phyloP scores from a whole-genome alignment of 129 eudicot species.

The Centella asiatica region DNA sequence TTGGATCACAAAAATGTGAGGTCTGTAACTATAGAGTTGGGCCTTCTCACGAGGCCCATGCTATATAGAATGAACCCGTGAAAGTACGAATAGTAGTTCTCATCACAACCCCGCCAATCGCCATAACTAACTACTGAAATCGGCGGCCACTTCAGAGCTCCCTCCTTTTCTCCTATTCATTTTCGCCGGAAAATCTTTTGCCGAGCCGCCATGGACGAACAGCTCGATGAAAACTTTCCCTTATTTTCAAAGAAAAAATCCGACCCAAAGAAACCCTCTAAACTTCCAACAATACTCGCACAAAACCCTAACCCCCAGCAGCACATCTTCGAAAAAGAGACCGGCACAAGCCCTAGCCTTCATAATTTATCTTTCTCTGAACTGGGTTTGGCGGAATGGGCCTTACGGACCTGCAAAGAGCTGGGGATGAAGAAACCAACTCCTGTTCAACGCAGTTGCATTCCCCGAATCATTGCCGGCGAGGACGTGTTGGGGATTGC shows the following conservation, averaged over 20 bases:
- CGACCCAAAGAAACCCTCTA: not conserved
- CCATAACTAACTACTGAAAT: not conserved
- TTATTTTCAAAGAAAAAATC: slow-evolving; percentile 33
- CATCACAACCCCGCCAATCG: not conserved
- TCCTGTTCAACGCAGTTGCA: slow-evolving; percentile 77
- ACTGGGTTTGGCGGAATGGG: slow-evolving; percentile 72
- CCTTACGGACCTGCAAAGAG: slow-evolving; percentile 61
- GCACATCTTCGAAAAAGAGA: slow-evolving; percentile 31
- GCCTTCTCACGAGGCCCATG: not conserved
- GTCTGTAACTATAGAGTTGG: no score
- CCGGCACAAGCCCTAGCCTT: slow-evolving; percentile 26
- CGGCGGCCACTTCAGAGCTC: not conserved
- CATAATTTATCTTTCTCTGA: slow-evolving; percentile 33
- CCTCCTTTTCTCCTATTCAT: not conserved
- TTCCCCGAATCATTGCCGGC: slow-evolving; percentile 63
- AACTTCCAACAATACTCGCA: not conserved
- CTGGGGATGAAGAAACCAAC: slow-evolving; percentile 71
- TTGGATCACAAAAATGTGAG: no score
- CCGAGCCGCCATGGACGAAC: not conserved
- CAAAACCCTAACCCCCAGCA: slow-evolving; percentile 19
- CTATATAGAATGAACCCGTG: not conserved
- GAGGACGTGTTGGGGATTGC: slow-evolving; percentile 73
- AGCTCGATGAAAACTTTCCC: slow-evolving; percentile 35
- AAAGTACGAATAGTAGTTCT: not conserved
- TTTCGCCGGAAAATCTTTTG: not conserved